phyloP scores from a whole-genome alignment of 225 moss, liverwort and hornwort species.

The Pseudisothecium myosuroides region DNA sequence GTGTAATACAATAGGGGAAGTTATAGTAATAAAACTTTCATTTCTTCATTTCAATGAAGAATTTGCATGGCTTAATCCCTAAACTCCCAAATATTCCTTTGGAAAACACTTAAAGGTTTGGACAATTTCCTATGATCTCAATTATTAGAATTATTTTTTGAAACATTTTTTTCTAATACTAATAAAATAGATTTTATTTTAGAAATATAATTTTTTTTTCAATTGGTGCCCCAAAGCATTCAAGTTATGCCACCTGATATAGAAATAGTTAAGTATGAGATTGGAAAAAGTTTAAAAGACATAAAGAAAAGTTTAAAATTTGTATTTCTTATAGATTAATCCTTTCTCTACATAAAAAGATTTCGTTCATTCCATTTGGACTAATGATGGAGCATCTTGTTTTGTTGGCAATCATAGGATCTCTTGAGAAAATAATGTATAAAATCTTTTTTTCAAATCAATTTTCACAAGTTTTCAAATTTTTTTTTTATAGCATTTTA shows the following conservation, averaged over 20 bases:
- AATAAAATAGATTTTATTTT: not conserved
- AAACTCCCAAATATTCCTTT: not conserved
- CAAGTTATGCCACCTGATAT: not conserved
- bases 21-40: not conserved
- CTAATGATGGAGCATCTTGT: not conserved
- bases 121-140: not conserved
- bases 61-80: accelerated
- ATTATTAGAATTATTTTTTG: not conserved
- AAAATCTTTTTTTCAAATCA: accelerated
- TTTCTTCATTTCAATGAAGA: not conserved
- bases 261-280: not conserved
- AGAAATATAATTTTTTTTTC: not conserved
- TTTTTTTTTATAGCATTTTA: not conserved
- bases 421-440: not conserved
- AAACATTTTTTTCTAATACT: not conserved
- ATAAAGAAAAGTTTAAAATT: not conserved
- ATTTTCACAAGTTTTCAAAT: not conserved
- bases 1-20: not conserved
- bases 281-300: not conserved
- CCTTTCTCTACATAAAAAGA: not conserved
- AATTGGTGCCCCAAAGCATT: not conserved
- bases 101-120: not conserved
- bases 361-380: not conserved
- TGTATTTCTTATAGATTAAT: not conserved
- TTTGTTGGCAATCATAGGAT: not conserved